A percentile compares a stretch with the other conserved stretches of the same genome.
Evolutionary conservation across 140 eudicot genomes (phyloP).

Genomic region (Erigeron philadelphicus): DNA sequence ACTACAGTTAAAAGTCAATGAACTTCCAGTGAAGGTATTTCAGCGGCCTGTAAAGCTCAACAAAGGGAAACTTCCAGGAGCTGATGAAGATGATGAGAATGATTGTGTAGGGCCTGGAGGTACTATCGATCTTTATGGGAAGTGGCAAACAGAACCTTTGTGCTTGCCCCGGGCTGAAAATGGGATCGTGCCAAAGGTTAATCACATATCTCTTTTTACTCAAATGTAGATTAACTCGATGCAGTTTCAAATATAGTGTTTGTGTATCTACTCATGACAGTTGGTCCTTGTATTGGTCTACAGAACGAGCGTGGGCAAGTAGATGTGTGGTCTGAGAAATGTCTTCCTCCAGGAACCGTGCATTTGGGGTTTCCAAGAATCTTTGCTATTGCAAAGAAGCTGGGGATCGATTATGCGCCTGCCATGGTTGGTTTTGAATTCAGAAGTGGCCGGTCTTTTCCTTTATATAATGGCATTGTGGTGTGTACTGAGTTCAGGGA

Average conservation of each 20-base stretch:
- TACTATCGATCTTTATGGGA: constrained; percentile 57
- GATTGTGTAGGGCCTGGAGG: constrained; percentile 45
- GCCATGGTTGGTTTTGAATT: constrained; percentile 99
- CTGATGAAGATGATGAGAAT: constrained; percentile 46
- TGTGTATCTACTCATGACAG: constrained; percentile 15
- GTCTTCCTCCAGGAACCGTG: constrained; percentile 98
- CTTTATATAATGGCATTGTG: constrained; percentile 78
- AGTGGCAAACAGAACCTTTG: constrained; percentile 91
- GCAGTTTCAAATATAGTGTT: background rate
- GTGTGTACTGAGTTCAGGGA: constrained; percentile 80
- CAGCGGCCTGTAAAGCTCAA: constrained; percentile 50
- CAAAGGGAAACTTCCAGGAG: constrained; percentile 45
- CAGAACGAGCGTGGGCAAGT: constrained; percentile 97
- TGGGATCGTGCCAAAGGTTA: constrained; percentile 91
- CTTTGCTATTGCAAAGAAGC: constrained; percentile 60
- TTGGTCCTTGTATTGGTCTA: constrained; percentile 13
- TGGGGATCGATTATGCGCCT: constrained; percentile 72
- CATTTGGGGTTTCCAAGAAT: constrained; percentile 73
- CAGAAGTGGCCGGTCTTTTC: constrained; percentile 71
- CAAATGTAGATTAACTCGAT: background rate
- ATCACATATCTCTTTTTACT: background rate
- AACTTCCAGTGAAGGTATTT: constrained; percentile 75
- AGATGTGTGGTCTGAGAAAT: constrained; percentile 94
- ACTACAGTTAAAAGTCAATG: constrained; percentile 59
- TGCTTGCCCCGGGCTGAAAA: constrained; percentile 66